Base-by-base conservation (phyloP, 129 eudicot genomes). In the Erigeron canadensis region DNA sequence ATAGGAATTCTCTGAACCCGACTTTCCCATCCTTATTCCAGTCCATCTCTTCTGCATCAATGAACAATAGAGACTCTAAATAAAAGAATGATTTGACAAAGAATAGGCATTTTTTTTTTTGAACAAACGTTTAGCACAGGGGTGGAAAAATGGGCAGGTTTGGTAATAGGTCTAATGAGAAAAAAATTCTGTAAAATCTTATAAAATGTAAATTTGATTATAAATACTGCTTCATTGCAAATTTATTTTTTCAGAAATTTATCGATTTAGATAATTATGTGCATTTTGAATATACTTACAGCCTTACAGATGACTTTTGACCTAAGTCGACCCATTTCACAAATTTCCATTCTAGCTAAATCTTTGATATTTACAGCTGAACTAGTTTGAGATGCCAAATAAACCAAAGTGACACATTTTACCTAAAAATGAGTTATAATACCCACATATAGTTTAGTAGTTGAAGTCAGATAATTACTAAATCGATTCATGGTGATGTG, bases 41-140 rank as follows among this genome's bases (percentile, higher is more conserved):
- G 80, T 88, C 95, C 88, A 88, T 78, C 77, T 88, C 95, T 81
- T 74, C 95, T 88, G 86, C 90, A 83, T 28, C 60, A 7, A 19
- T 48, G 19, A 56, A 28, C 8, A 73, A 37, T 9, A 28, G 39
- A 16, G 4, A 44, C 0, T 10, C 64, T 69, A 7, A 76, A 53
- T 10, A 59, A 47, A 46, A 42, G 5, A 2, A 61, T 13, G 58
- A 60, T 45, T 47, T 48, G 57, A 11, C 39, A 46, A 63, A 54
- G 6, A 3, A 57, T 15, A 9, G 47, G 43, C 22, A 17, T 34
- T 55, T 7, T 16, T 56, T 75, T 6, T 4, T 5, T 34, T 42
- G 10, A 17, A 5, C 8, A 54, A 41, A 54, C n/a, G 72, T 41
- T 10, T 42, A 65, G 67, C 66, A 41, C 19, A 42, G 21, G 56